Percentiles rank a stretch among this genome's conserved stretches.
phyloP scores from a whole-genome alignment of 164 flowering plant genomes.

The Aristolochia californica region DNA sequence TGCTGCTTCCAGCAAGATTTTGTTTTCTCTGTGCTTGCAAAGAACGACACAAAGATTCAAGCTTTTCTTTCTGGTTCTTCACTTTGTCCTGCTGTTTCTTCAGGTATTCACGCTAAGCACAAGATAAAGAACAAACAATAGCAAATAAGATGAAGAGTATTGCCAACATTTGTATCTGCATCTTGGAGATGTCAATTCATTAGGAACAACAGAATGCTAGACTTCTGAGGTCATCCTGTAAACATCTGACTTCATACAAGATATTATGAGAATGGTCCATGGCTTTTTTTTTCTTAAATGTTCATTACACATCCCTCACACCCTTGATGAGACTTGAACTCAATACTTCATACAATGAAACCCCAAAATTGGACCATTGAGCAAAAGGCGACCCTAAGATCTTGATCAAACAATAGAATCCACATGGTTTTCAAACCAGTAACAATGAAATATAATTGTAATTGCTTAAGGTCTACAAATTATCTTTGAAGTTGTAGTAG shows the following conservation, averaged over 20 bases:
- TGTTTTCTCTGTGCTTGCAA: slow-evolving; percentile 88
- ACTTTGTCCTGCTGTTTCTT: slow-evolving; percentile 81
- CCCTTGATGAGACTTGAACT: background rate
- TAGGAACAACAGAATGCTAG: no score
- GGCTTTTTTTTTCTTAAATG: background rate
- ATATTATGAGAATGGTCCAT: background rate
- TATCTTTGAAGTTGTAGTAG: background rate
- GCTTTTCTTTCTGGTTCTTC: slow-evolving; percentile 83
- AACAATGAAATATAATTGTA: no score
- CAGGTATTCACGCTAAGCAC: slow-evolving; percentile 53
- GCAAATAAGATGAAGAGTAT: background rate
- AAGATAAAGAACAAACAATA: background rate
- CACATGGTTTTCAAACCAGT: no score
- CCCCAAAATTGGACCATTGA: no score
- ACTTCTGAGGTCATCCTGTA: no score
- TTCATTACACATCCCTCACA: no score
- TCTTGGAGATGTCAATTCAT: background rate
- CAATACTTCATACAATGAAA: background rate
- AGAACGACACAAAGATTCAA: slow-evolving; percentile 79
- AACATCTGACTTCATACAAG: no score
- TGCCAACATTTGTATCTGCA: background rate
- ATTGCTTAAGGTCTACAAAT: no score
- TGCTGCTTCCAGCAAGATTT: slow-evolving; percentile 20
- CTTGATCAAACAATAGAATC: no score
- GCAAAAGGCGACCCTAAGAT: no score